These are phyloP conservation scores for Boletus huronensis DNA, from an alignment of 768 basidiomycete genomes.

Conservation along the genomic window DNA sequence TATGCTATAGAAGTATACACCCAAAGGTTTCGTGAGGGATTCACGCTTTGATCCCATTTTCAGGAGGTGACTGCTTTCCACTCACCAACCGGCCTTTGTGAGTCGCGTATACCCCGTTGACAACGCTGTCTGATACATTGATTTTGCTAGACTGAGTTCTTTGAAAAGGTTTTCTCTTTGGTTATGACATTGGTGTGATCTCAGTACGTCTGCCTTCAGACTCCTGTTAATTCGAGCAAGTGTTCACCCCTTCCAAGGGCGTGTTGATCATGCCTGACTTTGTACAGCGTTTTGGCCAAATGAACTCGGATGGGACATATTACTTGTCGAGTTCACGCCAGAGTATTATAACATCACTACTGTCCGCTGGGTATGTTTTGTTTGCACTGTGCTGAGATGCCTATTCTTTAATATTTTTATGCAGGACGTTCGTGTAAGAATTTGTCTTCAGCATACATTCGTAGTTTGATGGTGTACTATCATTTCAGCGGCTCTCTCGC, in stretches of 20 bases:
- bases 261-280: conserved; percentile 18
- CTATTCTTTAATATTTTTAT: background rate
- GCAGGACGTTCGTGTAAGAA: conserved; percentile 14
- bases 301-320: conserved; percentile 6
- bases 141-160: conserved; percentile 1
- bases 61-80: conserved; percentile 6
- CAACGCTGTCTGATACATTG: background rate
- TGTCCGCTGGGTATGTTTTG: conserved; percentile 11
- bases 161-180: conserved; percentile 11
- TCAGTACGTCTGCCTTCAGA: conserved; percentile 3
- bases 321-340: conserved; percentile 16
- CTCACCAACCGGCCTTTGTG: background rate
- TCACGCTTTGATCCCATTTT: background rate
- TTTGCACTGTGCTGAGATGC: background rate
- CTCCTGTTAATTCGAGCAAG: background rate
- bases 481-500: conserved; percentile 52
- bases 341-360: conserved; percentile 16
- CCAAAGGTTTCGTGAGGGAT: background rate
- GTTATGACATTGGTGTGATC: conserved; percentile 17
- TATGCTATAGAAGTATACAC: background rate
- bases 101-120: background rate
- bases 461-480: background rate
- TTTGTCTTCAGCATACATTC: background rate
- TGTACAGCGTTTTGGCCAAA: conserved; percentile 11
- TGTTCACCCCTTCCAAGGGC: conserved; percentile 1